Evolutionary conservation across 345 rosid species (phyloP).

Genomic region (Erucastrum elatum): DNA sequence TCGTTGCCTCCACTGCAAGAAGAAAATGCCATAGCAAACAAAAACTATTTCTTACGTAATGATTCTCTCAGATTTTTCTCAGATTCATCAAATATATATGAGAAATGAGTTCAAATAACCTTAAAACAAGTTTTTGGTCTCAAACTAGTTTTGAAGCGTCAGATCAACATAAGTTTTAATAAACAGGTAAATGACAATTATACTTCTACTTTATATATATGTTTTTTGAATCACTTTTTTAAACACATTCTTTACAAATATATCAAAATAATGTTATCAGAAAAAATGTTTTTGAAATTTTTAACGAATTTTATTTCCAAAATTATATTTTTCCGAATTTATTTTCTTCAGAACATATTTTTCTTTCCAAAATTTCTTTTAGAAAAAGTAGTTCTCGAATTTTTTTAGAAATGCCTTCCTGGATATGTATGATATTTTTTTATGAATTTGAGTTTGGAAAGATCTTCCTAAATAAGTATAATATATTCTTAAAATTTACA

Average conservation of each 20-base stretch:
- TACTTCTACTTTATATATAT: neutral
- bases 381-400: no score
- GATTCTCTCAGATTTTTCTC: neutral
- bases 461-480: neutral
- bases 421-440: no score
- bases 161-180: neutral
- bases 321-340: no score
- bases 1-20: neutral
- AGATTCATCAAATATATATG: neutral
- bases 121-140: neutral
- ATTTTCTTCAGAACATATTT: neutral
- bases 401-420: neutral
- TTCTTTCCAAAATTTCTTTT: neutral
- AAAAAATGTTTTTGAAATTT: no score
- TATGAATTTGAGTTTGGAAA: neutral
- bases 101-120: neutral
- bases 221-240: no score
- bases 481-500: no score
- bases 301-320: neutral
- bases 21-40: neutral
- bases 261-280: no score
- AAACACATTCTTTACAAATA: neutral
- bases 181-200: neutral
- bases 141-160: neutral
- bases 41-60: neutral